Base-by-base conservation (phyloP, 163 green algal species). In the Chlamydomonas reinhardtii region DNA sequence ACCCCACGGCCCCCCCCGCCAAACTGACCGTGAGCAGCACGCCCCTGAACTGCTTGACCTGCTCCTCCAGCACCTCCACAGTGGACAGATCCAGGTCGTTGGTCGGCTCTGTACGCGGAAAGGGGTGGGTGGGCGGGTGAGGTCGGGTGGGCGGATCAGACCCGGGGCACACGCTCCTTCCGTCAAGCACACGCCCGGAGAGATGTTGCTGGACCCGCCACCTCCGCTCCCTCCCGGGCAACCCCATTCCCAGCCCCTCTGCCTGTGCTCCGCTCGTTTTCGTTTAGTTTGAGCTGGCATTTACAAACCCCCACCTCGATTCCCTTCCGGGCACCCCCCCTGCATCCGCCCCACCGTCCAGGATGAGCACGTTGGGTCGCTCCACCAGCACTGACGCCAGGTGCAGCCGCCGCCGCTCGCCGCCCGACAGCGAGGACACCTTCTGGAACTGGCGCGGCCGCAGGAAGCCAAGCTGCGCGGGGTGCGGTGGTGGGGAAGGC, bases 1-100 rank as follows among this genome's bases (percentile, higher is more conserved):
- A n/a, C n/a, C n/a, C n/a, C n/a, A n/a, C n/a, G n/a, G n/a, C n/a
- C n/a, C n/a, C n/a, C 39, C 39, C 39, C 8, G 39, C 39, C 39
- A 5, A 5, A 48, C 39, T 8, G 5, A 48, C 96, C 17, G 96
- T 88, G 32, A 98, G 82, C 82, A 98, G 84, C 72, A 93, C 87
- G 15, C 94, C 94, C 20, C 80, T 83, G 82, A 92, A 96, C 48
- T 56, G 48, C 48, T 56, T 56, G 76, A 94, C 69, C 56, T 93
- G 73, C 64, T 94, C 92, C 69, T 96, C 92, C 65, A 97, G 81
- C 62, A 91, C 88, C 76, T 96, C 94, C 19, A 98, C 93, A 0
- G 94, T 97, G 24, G 85, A 76, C 20, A 98, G 87, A 73, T 98
- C 96, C 54, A 98, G 91, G 90, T 98, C 95, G 85, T 98, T 98